Evolutionary conservation across 2,329 filamentous ascomycete genomes (phyloP), one percentile per base, ranked within the genome.

Genomic region (Fusarium sambucinum): DNA sequence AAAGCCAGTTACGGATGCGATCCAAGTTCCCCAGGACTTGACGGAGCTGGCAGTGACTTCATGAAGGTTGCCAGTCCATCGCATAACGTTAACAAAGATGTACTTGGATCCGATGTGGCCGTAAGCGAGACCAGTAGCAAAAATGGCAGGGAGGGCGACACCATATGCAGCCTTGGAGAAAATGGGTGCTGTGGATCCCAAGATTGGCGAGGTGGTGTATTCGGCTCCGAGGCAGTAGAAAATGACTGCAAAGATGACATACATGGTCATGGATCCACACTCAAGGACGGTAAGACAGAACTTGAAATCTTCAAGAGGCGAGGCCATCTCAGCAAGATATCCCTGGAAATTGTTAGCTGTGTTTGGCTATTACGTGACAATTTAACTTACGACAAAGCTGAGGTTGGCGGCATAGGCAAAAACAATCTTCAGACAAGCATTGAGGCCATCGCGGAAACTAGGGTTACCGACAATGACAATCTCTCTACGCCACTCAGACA

Each of bases 91-190:
- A 0, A 73, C 68, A n/a, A 66, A 72, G 10, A 71, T 51, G 54
- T 74, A 76, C 57, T 76, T 76, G 50, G 68, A 63, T 0, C 73
- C 73, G 0, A 69, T 73, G 40, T 76, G 74, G 0, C 70, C 74
- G 4, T 72, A 70, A 13, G 69, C 66, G 14, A 75, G 57, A 1
- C 70, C 72, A 4, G 69, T 72, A 8, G 70, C 58, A 3, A 74
- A 66, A 12, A 75, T 60, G 8, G 73, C 67, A 23, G 70, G 70
- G 0, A 75, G 61, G 1, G 66, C 63, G 2, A 73, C 42, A 3
- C 73, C 73, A 6, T 73, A 75, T 6, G 72, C 72, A 10, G 70
- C 66, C 48, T 73, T 75, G 29, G 69, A 63, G 4, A 58, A 62
- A 9, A 63, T 27, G 0, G 54, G 33, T 3, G 70, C 55, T 1